These are phyloP conservation scores for Dissoconium aciculare DNA, from an alignment of 2,329 filamentous ascomycete species.

Conservation along the genomic window DNA sequence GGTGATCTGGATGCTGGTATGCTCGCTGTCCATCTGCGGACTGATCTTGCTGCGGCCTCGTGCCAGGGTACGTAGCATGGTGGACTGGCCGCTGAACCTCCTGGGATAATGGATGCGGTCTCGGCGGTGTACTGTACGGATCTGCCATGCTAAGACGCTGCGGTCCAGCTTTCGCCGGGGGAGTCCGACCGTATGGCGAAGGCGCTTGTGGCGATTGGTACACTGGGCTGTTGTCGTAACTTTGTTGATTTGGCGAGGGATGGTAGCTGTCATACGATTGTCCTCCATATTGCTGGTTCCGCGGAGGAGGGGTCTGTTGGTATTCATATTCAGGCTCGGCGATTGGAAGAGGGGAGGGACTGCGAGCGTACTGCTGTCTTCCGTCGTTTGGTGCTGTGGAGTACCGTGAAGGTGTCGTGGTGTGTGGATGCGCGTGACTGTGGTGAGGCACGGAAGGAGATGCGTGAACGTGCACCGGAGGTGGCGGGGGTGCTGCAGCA, in stretches of 20 bases:
- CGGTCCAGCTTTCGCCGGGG: slow-evolving; percentile 12
- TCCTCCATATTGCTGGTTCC: slow-evolving; percentile 10
- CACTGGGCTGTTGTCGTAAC: slow-evolving; percentile 10
- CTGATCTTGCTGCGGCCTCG: slow-evolving; percentile 2
- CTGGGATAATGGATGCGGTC: slow-evolving; percentile 24
- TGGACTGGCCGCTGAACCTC: slow-evolving; percentile 16
- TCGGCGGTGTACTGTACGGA: slow-evolving; percentile 19
- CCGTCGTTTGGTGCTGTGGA: slow-evolving; percentile 12
- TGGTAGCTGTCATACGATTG: slow-evolving; percentile 20
- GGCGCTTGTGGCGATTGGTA: slow-evolving; percentile 10
- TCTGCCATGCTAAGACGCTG: slow-evolving; percentile 23
- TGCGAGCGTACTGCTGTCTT: slow-evolving; percentile 16
- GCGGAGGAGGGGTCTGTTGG: slow-evolving; percentile 15
- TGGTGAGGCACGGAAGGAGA: slow-evolving; percentile 20
- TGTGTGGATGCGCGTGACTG: slow-evolving; percentile 6
- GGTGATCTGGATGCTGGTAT: slow-evolving; percentile 10
- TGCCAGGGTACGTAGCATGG: neutral
- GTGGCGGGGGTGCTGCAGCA: slow-evolving; percentile 22
- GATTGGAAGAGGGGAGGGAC: slow-evolving; percentile 19
- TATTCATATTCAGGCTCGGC: slow-evolving; percentile 17
- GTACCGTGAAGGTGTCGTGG: slow-evolving; percentile 12
- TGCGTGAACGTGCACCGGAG: slow-evolving; percentile 25
- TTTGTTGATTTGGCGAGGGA: slow-evolving; percentile 17
- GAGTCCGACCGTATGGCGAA: slow-evolving; percentile 13
- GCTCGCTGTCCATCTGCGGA: slow-evolving; percentile 4